Base-by-base conservation (phyloP, 1,139 yeast species). In the Diutina mesorugosa region DNA sequence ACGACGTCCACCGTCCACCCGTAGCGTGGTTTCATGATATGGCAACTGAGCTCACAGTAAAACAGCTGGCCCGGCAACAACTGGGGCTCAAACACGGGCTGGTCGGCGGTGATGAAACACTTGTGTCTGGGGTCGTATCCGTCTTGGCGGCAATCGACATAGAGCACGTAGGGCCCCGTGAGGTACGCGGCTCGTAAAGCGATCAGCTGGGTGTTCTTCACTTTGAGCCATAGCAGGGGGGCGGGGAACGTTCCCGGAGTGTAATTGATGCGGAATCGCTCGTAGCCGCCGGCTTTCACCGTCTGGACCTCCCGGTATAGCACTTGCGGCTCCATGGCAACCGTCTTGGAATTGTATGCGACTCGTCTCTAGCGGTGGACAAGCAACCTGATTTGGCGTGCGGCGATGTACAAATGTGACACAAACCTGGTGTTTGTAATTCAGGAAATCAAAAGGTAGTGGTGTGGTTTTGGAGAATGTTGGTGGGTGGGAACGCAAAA, bases 101-200 rank as follows among this genome's bases (percentile, higher is more conserved):
- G 84, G 62, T 87, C 89, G 0, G 86, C 87, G 0, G 87, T 80
- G n/a, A 81, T 76, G 61, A 79, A 81, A 59, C 81, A 77, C 57
- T 72, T 70, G 54, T 74, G 70, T 30, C 78, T 71, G 59, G 81
- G 85, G 57, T 82, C 77, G 65, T 83, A 93, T 38, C 80, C 87
- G 9, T 72, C 79, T 0, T 88, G 77, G 55, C 84, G 72, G 56
- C 95, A 84, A 68, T 93, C 97, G 28, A 85, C 93, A 64, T 91
- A 93, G 2, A 93, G 67, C n/a, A 87, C 79, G 65, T 83, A 91
- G 0, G 99, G 99, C 0, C 98, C 99, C 51, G 90, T 85, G 30
- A 93, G 71, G 65, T 86, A 89, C 0, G 96, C 96, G 0, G 98
- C 97, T 54, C 97, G 70, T 62, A 88, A 71, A 0, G 97, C 83